These are phyloP conservation scores for Aspergillus carbonarius DNA, from an alignment of 2,329 filamentous ascomycete species.

Conservation along the genomic window DNA sequence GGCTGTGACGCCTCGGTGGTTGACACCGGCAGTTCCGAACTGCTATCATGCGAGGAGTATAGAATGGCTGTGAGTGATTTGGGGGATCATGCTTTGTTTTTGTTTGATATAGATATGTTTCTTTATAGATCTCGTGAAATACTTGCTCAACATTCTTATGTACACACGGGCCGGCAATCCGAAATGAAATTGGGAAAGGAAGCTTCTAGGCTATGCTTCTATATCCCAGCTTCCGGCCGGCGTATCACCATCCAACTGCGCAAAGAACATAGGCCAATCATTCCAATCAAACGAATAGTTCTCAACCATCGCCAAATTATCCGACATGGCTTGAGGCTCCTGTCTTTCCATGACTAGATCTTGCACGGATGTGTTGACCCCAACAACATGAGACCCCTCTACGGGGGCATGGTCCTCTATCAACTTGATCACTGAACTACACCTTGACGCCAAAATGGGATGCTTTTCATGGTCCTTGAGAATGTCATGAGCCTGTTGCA, in stretches of 20 bases:
- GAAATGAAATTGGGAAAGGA: background rate
- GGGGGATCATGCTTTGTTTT: no score
- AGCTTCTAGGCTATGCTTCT: background rate
- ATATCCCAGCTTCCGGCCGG: slow-evolving; percentile 15
- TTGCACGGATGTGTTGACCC: background rate
- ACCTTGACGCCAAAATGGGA: background rate
- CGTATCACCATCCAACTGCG: slow-evolving; percentile 6
- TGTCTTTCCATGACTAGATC: background rate
- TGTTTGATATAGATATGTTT: no score
- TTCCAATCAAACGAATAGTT: slow-evolving; percentile 16
- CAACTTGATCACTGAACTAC: background rate
- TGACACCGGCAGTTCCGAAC: background rate
- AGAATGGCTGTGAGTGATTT: background rate
- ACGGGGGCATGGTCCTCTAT: background rate
- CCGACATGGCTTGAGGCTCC: background rate
- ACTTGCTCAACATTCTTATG: no score
- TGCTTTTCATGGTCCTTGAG: background rate
- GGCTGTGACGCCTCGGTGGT: background rate
- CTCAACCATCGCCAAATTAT: background rate
- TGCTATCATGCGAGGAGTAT: background rate
- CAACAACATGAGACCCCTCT: no score
- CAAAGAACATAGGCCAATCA: slow-evolving; percentile 15
- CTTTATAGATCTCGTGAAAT: no score
- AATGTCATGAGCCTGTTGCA: background rate
- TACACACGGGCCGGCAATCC: no score